Conservation (phyloP, 495 filamentous ascomycete species). For the Lasiosphaeris hirsuta region DNA sequence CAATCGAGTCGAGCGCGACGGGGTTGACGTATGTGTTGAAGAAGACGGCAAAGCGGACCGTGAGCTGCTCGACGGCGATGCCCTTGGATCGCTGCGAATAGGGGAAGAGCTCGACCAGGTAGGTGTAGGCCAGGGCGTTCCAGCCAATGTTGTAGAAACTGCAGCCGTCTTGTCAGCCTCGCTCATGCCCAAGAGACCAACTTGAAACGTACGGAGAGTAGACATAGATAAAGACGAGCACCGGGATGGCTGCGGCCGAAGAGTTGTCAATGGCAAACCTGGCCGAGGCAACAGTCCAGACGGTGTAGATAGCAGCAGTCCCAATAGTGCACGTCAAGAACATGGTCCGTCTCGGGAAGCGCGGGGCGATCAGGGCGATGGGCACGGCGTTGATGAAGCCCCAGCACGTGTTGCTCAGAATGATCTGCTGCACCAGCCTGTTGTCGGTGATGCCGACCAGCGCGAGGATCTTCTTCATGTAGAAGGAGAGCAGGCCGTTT, state of each 20-base stretch:
- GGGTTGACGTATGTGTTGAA: constrained; percentile 63
- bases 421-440: constrained; percentile 46
- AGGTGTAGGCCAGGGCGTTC: constrained; percentile 58
- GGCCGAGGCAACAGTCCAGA: constrained; percentile 54
- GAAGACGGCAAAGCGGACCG: constrained; percentile 47
- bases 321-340: constrained; percentile 52
- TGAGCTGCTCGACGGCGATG: constrained; percentile 57
- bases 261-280: constrained; percentile 41
- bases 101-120: constrained; percentile 59
- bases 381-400: constrained; percentile 49
- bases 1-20: constrained; percentile 52
- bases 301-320: constrained; percentile 50
- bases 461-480: constrained; percentile 39
- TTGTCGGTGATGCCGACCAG: constrained; percentile 45
- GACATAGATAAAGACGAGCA: constrained; percentile 58
- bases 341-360: constrained; percentile 48
- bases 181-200: too few relatives aligned
- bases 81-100: constrained; percentile 56
- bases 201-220: constrained; percentile 39
- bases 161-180: neutral
- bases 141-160: constrained; percentile 60
- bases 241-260: constrained; percentile 45
- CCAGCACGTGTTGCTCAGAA: constrained; percentile 55
- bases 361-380: constrained; percentile 47
- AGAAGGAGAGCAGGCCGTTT: constrained; percentile 47